Conservation (phyloP, 495 filamentous ascomycete species). For the Neurospora sp. region DNA sequence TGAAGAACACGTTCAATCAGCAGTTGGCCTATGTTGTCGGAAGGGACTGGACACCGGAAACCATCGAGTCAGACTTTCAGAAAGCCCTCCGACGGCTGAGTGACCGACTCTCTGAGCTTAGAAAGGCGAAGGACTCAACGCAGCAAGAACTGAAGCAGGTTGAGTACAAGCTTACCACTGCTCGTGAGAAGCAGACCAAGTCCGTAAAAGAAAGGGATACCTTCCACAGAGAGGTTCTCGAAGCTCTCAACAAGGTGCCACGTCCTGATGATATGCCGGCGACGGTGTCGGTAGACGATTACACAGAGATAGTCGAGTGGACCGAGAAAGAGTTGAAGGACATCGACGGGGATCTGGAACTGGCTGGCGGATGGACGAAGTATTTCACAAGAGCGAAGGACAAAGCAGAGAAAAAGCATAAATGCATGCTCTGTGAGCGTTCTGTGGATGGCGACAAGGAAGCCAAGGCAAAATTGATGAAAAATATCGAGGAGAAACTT, state of each 20-base stretch:
- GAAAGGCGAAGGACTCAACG: slow-evolving; percentile 56
- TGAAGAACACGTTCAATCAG: slow-evolving; percentile 62
- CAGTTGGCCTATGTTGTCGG: slow-evolving; percentile 55
- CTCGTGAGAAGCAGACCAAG: slow-evolving; percentile 49
- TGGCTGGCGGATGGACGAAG: too few relatives aligned
- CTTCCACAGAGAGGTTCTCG: slow-evolving; percentile 40
- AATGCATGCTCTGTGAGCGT: slow-evolving; percentile 64
- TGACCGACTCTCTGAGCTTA: slow-evolving; percentile 44
- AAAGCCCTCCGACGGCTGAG: slow-evolving; percentile 46
- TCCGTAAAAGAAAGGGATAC: slow-evolving; percentile 53
- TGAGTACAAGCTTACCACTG: slow-evolving; percentile 63
- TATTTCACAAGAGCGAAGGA: too few relatives aligned
- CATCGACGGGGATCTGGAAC: slow-evolving; percentile 16
- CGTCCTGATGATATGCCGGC: slow-evolving; percentile 1
- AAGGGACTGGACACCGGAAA: slow-evolving; percentile 54
- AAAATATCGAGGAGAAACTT: too few relatives aligned
- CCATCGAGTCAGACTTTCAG: slow-evolving; percentile 65
- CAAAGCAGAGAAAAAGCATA: slow-evolving; percentile 40
- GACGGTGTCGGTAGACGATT: slow-evolving; percentile 23
- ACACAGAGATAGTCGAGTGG: slow-evolving; percentile 28
- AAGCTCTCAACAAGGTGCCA: slow-evolving; percentile 28
- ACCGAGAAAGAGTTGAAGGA: slow-evolving; percentile 51
- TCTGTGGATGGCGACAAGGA: slow-evolving; percentile 45
- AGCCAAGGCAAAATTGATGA: slow-evolving; percentile 47
- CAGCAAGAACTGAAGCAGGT: slow-evolving; percentile 67